Evolutionary conservation across 495 filamentous ascomycete species (phyloP), one percentile per base, ranked within the genome.

Genomic region (Penicillium antarcticum): DNA sequence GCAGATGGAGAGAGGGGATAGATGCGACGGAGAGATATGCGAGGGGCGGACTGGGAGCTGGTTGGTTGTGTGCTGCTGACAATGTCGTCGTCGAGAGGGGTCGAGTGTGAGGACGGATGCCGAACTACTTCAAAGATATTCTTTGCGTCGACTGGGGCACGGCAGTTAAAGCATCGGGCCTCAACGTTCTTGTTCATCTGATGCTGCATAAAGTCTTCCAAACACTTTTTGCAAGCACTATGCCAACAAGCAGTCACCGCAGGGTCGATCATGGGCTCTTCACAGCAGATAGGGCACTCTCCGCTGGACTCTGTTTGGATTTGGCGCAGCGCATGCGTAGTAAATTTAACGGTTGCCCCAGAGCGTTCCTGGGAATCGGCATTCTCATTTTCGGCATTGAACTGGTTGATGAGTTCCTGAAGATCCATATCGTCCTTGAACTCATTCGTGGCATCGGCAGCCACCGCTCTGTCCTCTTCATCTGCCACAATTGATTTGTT

Each of bases 391-490:
- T 81, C 77, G 1, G 81, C 76, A 0, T 85, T 87, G 70, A 97
- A 98, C 14, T 85, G 84, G 52, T 87, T 80, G 40, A 98, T 91
- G 5, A 98, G 71, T 40, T 85, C 80, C 48, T 89, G 82, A 9
- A 98, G 80, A 57, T 98, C 94, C 92, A 97, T 97, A 56, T 98
- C 95, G 65, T 98, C 94, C 11, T 87, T 87, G 1, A 97, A 76
- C 0, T 88, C 92, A 39, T 83, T 89, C 0, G 81, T 79, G 23
- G 83, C 82, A 58, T 97, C 89, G 0, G 87, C 85, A n/a, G 85
- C 85, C 2, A 85, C 85, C 8, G 84, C 87, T 0, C 88, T 91
- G 52, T 87, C 86, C 60, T 92, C 87, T 65, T 97, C 94, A 52
- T 97, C 95, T 1, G 88, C 85, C 2, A 95, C 85, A 19, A 95